Percentiles rank a stretch among this genome's conserved stretches.
Conservation (phyloP, 2,329 filamentous ascomycete species). For the Monascus ruber region DNA sequence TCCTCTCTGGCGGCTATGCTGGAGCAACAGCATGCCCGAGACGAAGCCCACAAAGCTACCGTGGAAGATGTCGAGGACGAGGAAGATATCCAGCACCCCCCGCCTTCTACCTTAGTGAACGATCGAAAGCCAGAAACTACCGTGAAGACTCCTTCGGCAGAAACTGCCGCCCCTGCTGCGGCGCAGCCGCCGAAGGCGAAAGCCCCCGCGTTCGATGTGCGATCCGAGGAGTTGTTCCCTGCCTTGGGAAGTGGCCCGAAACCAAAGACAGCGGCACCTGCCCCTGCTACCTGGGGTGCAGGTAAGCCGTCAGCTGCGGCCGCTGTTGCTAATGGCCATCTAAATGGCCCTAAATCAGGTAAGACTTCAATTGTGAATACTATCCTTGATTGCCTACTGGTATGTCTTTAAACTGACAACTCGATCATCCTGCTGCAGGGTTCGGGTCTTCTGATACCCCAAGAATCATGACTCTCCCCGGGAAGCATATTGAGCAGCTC, state of each 20-base stretch:
- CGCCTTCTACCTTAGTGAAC: conserved; percentile 35
- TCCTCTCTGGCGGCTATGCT: conserved; percentile 43
- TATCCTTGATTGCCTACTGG: conserved; percentile 50
- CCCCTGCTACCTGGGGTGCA: conserved; percentile 65
- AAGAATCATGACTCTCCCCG: conserved; percentile 63
- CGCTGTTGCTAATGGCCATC: conserved; percentile 34
- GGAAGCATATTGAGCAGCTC: conserved; percentile 68
- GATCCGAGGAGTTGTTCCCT: conserved; percentile 89
- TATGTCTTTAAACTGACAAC: conserved; percentile 32
- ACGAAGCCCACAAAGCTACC: conserved; percentile 50
- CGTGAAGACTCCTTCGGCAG: conserved; percentile 12
- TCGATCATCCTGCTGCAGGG: conserved; percentile 15
- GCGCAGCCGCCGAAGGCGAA: conserved; percentile 28
- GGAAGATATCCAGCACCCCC: conserved; percentile 53
- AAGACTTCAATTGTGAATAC: conserved; percentile 35
- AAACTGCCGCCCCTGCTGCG: conserved; percentile 26
- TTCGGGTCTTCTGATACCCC: conserved; percentile 25
- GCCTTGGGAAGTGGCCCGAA: conserved; percentile 65
- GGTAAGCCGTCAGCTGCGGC: conserved; percentile 37
- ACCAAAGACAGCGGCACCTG: conserved; percentile 40
- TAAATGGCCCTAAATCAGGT: conserved; percentile 46
- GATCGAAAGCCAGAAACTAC: conserved; percentile 18
- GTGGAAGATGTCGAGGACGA: conserved; percentile 76
- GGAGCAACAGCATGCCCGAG: conserved; percentile 41
- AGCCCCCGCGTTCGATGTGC: conserved; percentile 56